Percentiles rank a stretch among this genome's conserved stretches.
Evolutionary conservation across 192 early-diverging fungal species (phyloP).

Genomic region (Coemansia sp.): DNA sequence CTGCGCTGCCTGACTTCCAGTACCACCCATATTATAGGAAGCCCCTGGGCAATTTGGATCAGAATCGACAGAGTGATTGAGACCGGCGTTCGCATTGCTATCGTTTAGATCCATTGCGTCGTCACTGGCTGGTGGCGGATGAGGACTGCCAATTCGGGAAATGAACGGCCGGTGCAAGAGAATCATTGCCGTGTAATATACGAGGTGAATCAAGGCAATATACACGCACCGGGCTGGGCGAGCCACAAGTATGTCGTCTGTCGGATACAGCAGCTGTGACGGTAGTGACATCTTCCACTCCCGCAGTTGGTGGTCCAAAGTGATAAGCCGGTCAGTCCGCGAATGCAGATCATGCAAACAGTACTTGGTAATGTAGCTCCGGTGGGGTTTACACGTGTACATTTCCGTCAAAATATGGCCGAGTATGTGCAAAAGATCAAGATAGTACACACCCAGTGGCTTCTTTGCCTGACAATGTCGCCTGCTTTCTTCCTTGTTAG

Average conservation of each 20-base stretch:
- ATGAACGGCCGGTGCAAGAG: constrained; percentile 55
- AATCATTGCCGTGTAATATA: constrained; percentile 55
- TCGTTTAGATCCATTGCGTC: not conserved
- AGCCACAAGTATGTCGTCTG: constrained; percentile 37
- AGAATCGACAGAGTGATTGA: not conserved
- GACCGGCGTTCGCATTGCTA: not conserved
- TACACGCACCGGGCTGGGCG: constrained; percentile 45
- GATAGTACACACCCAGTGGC: constrained; percentile 45
- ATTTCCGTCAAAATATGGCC: constrained; percentile 49
- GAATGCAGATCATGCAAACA: constrained; percentile 44
- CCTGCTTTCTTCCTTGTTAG: not conserved
- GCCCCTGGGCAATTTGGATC: not conserved
- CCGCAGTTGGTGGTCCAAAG: constrained; percentile 51
- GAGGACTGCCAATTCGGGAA: constrained; percentile 30
- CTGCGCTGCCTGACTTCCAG: not conserved
- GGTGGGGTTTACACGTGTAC: constrained; percentile 53
- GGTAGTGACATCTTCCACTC: constrained; percentile 49
- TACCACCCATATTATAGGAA: not conserved
- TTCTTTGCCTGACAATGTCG: constrained; percentile 9
- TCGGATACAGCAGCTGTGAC: constrained; percentile 34
- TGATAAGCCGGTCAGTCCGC: constrained; percentile 37
- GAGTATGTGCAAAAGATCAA: constrained; percentile 46
- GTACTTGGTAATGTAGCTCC: constrained; percentile 23
- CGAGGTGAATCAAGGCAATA: constrained; percentile 45
- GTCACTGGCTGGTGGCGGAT: constrained; percentile 5